Percentiles rank a stretch among this genome's conserved stretches.
Evolutionary conservation across 495 filamentous ascomycete genomes (phyloP).

Genomic region (Aspergillus taichungensis): DNA sequence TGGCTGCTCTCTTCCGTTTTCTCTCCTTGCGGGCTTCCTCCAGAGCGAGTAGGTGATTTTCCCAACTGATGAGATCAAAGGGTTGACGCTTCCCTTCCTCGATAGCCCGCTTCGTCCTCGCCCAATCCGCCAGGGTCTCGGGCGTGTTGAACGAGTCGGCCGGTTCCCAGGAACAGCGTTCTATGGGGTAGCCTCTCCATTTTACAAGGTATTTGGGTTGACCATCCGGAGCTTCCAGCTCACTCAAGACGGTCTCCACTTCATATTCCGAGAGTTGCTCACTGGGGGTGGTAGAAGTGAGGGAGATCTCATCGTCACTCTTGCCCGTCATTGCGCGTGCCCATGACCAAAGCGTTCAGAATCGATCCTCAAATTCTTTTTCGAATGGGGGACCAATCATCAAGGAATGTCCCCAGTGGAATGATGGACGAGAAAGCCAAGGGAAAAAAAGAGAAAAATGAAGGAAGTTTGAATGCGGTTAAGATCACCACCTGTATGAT

Average conservation of each 20-base stretch:
- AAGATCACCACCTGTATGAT: no score
- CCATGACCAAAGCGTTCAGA: no score
- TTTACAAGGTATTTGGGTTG: constrained; percentile 48
- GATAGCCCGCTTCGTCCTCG: constrained; percentile 38
- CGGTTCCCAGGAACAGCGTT: constrained; percentile 59
- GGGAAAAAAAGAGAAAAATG: no score
- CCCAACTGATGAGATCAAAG: constrained; percentile 44
- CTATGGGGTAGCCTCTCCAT: constrained; percentile 55
- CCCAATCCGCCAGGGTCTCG: constrained; percentile 45
- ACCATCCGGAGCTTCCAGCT: constrained; percentile 30
- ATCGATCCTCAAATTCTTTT: no score
- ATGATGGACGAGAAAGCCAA: no score
- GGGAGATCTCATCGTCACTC: constrained; percentile 51
- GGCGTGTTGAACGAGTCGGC: constrained; percentile 40
- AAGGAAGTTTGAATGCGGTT: no score
- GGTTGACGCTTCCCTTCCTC: constrained; percentile 23
- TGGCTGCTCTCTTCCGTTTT: constrained; percentile 39
- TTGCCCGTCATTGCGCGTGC: constrained; percentile 8
- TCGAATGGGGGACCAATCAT: no score
- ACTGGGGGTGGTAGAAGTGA: constrained; percentile 49
- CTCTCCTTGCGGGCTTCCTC: constrained; percentile 27
- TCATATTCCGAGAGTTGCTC: constrained; percentile 29
- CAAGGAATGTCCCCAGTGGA: no score
- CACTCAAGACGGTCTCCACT: constrained; percentile 40
- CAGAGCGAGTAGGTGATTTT: constrained; percentile 20